Percentiles rank a stretch among this genome's conserved stretches.
Conservation (phyloP, 805 yeast species). For the Candida chilensis region DNA sequence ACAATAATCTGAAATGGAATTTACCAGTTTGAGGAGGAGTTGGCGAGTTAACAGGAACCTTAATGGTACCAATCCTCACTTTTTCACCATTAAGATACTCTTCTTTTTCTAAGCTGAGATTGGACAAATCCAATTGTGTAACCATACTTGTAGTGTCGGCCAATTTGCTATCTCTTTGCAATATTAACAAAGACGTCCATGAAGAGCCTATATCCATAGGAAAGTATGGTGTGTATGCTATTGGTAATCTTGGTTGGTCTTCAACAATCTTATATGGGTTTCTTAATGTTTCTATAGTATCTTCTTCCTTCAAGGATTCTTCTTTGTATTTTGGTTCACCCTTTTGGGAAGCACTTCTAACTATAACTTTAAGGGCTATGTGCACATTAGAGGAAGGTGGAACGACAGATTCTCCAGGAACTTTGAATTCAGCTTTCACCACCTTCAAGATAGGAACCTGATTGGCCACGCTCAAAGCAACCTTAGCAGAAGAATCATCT, state of each 20-base stretch:
- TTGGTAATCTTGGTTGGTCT: slow-evolving; percentile 62
- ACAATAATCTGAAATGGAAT: slow-evolving; percentile 57
- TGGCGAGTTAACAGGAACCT: slow-evolving; percentile 63
- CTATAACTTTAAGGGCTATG: slow-evolving; percentile 63
- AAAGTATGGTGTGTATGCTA: slow-evolving; percentile 66
- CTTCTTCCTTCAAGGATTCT: slow-evolving; percentile 41
- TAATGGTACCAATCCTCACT: slow-evolving; percentile 60
- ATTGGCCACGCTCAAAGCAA: slow-evolving; percentile 46
- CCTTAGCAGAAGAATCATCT: slow-evolving; percentile 32
- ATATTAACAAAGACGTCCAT: slow-evolving; percentile 64
- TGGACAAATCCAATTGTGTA: slow-evolving; percentile 42
- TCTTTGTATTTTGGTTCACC: slow-evolving; percentile 37
- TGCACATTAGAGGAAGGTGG: slow-evolving; percentile 71
- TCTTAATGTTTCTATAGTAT: slow-evolving; percentile 55
- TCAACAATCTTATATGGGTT: slow-evolving; percentile 63
- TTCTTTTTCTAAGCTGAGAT: slow-evolving; percentile 43
- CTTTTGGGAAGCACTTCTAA: slow-evolving; percentile 66
- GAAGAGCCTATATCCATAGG: slow-evolving; percentile 41
- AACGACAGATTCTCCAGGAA: slow-evolving; percentile 75
- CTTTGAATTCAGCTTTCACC: slow-evolving; percentile 63
- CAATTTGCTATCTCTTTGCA: slow-evolving; percentile 74
- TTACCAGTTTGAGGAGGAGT: slow-evolving; percentile 68
- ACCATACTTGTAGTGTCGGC: slow-evolving; percentile 57
- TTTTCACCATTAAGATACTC: slow-evolving; percentile 32
- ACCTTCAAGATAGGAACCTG: slow-evolving; percentile 63